phyloP scores from a whole-genome alignment of 139 green algal genomes.

The Micractinium conductrix region DNA sequence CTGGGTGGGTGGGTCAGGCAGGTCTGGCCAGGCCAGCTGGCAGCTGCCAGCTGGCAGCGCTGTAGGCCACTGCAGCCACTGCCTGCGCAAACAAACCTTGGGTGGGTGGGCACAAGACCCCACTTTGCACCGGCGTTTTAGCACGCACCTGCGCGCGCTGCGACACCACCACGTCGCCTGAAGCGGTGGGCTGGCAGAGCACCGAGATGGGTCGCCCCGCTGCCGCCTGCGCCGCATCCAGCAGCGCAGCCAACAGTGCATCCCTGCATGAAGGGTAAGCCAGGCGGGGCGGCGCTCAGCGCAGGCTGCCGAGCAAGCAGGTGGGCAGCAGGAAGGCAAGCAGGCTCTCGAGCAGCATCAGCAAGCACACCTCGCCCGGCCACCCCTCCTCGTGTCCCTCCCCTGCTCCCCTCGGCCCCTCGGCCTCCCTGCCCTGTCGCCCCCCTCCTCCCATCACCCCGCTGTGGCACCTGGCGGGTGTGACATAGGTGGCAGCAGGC shows the following conservation, averaged over 20 bases:
- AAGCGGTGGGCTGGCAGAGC: constrained; percentile 61
- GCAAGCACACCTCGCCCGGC: too few relatives aligned
- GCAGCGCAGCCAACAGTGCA: constrained; percentile 68
- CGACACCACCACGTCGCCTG: constrained; percentile 61
- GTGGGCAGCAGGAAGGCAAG: too few relatives aligned
- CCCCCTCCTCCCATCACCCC: too few relatives aligned
- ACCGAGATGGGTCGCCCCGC: constrained; percentile 61
- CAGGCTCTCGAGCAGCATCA: too few relatives aligned
- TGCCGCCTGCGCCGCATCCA: constrained; percentile 73
- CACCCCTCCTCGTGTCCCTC: too few relatives aligned
- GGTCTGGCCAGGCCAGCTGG: too few relatives aligned
- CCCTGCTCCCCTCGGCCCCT: too few relatives aligned
- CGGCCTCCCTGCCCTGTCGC: too few relatives aligned
- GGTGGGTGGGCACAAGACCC: neutral
- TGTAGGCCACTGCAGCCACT: neutral
- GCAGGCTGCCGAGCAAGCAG: neutral
- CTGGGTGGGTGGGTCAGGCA: too few relatives aligned
- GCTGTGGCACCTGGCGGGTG: constrained; percentile 52
- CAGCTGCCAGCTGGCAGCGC: neutral
- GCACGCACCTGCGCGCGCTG: constrained; percentile 9
- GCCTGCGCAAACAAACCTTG: neutral
- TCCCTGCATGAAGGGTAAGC: constrained; percentile 50
- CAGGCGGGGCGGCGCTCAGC: neutral
- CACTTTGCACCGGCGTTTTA: neutral
- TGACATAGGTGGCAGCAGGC: constrained; percentile 64